Percentiles rank a stretch among this genome's conserved stretches.
Evolutionary conservation across 2,329 filamentous ascomycete species (phyloP).

Genomic region (Sclerotinia minor): DNA sequence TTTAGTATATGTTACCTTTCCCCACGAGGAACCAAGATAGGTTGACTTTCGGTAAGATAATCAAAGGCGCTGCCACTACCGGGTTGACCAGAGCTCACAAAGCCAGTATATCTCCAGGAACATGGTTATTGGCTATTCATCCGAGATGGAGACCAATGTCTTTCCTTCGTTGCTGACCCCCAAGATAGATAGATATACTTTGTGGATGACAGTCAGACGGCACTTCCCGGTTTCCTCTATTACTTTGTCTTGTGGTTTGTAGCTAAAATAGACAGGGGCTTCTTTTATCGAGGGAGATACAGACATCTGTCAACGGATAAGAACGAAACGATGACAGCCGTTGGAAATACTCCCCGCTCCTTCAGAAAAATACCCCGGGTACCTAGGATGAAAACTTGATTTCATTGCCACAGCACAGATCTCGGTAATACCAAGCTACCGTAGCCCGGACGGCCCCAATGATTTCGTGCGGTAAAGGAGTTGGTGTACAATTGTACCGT

Average conservation of each 20-base stretch:
- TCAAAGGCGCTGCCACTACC: slow-evolving; percentile 8
- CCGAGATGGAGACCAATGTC: neutral
- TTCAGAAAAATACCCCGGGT: neutral
- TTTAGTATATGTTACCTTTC: slow-evolving; percentile 10
- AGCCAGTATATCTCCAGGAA: slow-evolving; percentile 12
- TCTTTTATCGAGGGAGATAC: neutral
- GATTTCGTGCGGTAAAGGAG: neutral
- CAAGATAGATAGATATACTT: slow-evolving; percentile 1
- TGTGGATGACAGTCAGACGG: neutral
- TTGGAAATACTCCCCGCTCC: neutral
- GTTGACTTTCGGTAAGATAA: slow-evolving; percentile 9
- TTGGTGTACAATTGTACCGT: neutral
- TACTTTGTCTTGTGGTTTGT: neutral
- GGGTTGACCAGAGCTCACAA: neutral
- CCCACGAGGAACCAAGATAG: slow-evolving; percentile 1
- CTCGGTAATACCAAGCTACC: slow-evolving; percentile 12
- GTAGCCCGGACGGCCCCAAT: slow-evolving; percentile 9
- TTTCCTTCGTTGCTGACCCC: slow-evolving; percentile 1
- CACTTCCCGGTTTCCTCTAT: neutral
- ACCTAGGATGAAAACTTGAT: slow-evolving; percentile 6
- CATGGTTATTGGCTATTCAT: slow-evolving; percentile 12
- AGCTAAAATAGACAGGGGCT: neutral
- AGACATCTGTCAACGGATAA: neutral
- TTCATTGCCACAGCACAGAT: slow-evolving; percentile 10
- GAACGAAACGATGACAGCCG: slow-evolving; percentile 5